phyloP scores from a whole-genome alignment of 2,329 filamentous ascomycete genomes.

The Endothia cerciana region DNA sequence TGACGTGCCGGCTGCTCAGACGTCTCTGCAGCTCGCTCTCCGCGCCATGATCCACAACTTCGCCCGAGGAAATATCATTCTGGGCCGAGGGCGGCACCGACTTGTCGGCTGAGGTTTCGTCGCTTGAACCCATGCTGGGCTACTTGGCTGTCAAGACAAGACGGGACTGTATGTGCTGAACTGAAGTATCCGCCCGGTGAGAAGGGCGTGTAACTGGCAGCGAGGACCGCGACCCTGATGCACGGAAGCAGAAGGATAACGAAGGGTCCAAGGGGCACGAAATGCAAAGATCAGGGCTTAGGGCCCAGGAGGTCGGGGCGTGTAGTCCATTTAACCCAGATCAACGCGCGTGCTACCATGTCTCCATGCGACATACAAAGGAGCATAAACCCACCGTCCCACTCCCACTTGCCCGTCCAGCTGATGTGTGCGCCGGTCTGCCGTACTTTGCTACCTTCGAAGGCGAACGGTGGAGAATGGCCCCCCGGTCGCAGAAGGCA shows the following conservation, averaged over 20 bases:
- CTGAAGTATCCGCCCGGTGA: not conserved
- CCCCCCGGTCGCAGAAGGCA: not conserved
- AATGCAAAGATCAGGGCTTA: conserved; percentile 2
- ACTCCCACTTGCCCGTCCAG: not conserved
- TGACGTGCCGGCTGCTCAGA: conserved; percentile 51
- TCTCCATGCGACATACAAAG: not conserved
- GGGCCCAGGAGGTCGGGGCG: conserved; percentile 19
- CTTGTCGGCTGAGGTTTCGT: conserved; percentile 23
- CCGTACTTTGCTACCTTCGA: not conserved
- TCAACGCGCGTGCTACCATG: not conserved
- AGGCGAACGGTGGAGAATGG: conserved; percentile 2
- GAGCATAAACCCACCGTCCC: conserved; percentile 7
- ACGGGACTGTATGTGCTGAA: not conserved
- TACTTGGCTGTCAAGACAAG: not conserved
- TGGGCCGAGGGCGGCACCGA: conserved; percentile 19
- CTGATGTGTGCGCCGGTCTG: not conserved
- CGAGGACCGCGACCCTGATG: no score
- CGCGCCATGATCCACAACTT: conserved; percentile 25
- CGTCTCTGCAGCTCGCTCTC: conserved; percentile 41
- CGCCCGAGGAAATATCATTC: conserved; percentile 6
- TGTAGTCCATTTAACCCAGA: conserved; percentile 22
- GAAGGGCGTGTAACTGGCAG: not conserved
- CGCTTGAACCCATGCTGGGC: conserved; percentile 26
- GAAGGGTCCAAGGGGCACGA: conserved; percentile 1
- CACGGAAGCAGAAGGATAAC: no score